These are phyloP conservation scores for Diaporthe australafricana DNA, from an alignment of 2,329 filamentous ascomycete genomes.

Conservation along the genomic window DNA sequence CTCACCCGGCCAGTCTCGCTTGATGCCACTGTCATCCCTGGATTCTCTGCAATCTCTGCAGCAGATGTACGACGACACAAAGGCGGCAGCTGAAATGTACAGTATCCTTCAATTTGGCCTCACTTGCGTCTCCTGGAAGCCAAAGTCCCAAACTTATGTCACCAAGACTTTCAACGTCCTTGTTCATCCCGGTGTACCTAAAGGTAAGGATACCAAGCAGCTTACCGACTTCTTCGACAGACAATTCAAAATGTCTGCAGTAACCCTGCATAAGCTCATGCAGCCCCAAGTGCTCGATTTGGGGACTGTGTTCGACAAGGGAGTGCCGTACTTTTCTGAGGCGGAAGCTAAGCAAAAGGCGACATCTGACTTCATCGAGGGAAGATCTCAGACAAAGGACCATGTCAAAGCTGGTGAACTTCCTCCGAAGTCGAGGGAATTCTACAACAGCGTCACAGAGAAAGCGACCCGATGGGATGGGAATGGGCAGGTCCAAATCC, in stretches of 20 bases:
- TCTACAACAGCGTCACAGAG: slow-evolving; percentile 31
- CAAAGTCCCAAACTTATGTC: slow-evolving; percentile 37
- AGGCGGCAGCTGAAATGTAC: slow-evolving; percentile 45
- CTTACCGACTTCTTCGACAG: slow-evolving; percentile 44
- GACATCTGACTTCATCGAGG: slow-evolving; percentile 25
- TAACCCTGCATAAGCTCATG: no score
- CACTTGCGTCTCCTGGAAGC: slow-evolving; percentile 45
- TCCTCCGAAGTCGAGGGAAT: slow-evolving; percentile 33
- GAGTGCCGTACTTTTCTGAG: slow-evolving; percentile 48
- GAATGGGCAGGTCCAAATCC: slow-evolving; percentile 37
- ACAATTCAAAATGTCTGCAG: slow-evolving; percentile 45
- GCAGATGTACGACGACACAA: slow-evolving; percentile 45
- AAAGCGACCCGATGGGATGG: slow-evolving; percentile 32
- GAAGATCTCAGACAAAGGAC: background rate
- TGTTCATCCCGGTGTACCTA: slow-evolving; percentile 46
- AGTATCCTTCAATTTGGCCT: slow-evolving; percentile 51
- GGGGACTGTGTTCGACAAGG: slow-evolving; percentile 42
- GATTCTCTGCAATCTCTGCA: slow-evolving; percentile 33
- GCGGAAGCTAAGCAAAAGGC: slow-evolving; percentile 39
- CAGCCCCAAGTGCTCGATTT: no score
- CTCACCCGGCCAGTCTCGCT: background rate
- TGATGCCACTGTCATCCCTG: background rate
- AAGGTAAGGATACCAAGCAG: background rate
- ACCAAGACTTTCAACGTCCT: slow-evolving; percentile 47
- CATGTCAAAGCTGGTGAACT: slow-evolving; percentile 30